phyloP scores from a whole-genome alignment of 23 red algal species.

The Gracilariopsis chorda region DNA sequence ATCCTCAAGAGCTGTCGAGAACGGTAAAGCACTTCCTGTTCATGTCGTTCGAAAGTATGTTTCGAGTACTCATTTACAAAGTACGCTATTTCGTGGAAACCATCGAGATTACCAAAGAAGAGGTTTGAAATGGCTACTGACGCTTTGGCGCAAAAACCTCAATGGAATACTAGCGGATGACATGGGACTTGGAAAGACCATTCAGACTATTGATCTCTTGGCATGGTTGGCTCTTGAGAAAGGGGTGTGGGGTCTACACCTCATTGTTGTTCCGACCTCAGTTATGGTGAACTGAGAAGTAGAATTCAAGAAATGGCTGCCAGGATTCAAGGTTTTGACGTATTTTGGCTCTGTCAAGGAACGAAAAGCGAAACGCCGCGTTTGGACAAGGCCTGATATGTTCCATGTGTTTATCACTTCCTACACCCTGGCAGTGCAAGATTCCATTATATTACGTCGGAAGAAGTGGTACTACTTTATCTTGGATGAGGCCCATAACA shows the following conservation, averaged over 20 bases:
- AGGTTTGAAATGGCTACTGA: constrained; percentile 87
- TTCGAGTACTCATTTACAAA: constrained; percentile 35
- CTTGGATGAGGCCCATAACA: constrained; percentile 97
- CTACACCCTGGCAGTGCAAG: constrained; percentile 81
- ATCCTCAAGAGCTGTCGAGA: neutral
- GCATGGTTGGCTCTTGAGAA: constrained; percentile 81
- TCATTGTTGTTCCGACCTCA: constrained; percentile 93
- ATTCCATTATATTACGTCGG: constrained; percentile 59
- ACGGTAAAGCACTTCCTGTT: neutral
- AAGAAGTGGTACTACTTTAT: constrained; percentile 93
- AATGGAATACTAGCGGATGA: constrained; percentile 99
- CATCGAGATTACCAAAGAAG: constrained; percentile 78
- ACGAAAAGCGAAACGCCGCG: constrained; percentile 68
- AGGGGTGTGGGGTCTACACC: constrained; percentile 81
- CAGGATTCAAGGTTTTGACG: constrained; percentile 80
- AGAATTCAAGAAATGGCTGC: constrained; percentile 94
- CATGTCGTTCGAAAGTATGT: neutral
- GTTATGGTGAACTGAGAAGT: constrained; percentile 97
- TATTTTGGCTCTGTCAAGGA: constrained; percentile 86
- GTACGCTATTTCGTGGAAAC: constrained; percentile 63
- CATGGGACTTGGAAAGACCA: constrained; percentile 98
- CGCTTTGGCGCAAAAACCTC: constrained; percentile 78
- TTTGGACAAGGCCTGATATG: constrained; percentile 80
- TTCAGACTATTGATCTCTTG: constrained; percentile 89
- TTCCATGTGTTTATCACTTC: constrained; percentile 95